Evolutionary conservation across 495 filamentous ascomycete genomes (phyloP).

Genomic region (Cladorrhinum samala): DNA sequence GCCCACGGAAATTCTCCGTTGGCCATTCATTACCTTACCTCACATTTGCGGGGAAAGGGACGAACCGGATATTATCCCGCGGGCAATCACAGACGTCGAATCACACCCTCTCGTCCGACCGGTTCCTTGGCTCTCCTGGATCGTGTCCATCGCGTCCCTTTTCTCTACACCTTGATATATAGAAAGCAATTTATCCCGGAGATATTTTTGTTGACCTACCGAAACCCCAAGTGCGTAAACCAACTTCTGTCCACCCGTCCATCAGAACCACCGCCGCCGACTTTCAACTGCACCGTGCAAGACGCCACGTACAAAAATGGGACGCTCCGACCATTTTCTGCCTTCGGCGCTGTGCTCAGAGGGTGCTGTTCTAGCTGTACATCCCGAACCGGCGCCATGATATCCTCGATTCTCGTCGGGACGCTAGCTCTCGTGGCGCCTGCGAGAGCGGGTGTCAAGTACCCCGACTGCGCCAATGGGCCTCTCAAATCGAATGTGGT

Average conservation of each 20-base stretch:
- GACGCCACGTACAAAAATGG: no score
- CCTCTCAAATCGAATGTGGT: conserved; percentile 34
- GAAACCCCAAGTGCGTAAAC: neutral
- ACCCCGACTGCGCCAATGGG: conserved; percentile 30
- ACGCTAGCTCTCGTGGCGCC: conserved; percentile 1
- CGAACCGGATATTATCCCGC: neutral
- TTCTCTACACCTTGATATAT: neutral
- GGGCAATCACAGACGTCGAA: neutral
- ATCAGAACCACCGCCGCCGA: neutral
- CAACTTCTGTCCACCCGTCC: neutral
- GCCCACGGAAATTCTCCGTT: neutral
- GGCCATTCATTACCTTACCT: neutral
- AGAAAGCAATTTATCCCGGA: neutral
- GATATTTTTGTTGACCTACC: neutral
- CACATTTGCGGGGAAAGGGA: neutral
- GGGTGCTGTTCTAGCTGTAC: neutral
- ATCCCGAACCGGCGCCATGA: neutral
- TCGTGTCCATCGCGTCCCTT: neutral
- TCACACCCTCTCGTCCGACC: neutral
- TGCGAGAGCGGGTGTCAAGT: conserved; percentile 8
- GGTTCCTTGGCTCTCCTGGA: neutral
- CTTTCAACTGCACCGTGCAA: neutral
- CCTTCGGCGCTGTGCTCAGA: no score
- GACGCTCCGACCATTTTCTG: no score
- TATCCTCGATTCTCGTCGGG: neutral